These are phyloP conservation scores for Phytophthora capsici DNA, from an alignment of 352 stramenopile genomes.

Conservation along the genomic window DNA sequence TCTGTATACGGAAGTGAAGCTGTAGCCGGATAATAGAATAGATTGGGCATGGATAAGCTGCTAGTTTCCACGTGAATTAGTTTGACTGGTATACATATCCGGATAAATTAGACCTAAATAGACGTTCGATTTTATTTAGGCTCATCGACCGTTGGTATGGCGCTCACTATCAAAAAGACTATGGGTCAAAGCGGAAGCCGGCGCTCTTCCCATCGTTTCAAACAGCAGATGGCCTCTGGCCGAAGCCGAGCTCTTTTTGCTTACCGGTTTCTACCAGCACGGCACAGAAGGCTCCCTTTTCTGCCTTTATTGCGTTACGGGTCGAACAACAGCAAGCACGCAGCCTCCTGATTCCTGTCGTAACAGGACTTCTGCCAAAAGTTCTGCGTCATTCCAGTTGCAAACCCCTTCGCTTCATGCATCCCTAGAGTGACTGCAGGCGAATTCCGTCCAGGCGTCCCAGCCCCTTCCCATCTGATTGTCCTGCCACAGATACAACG, in stretches of 20 bases:
- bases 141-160: slow-evolving; percentile 5
- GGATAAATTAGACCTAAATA: too few species aligned
- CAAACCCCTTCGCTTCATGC: background rate
- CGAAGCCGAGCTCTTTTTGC: slow-evolving; percentile 1
- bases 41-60: background rate
- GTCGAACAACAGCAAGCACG: slow-evolving; percentile 10
- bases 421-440: too few species aligned
- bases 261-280: slow-evolving; percentile 10
- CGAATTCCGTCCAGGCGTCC: slow-evolving; percentile 7
- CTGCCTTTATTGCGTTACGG: slow-evolving; percentile 23
- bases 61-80: too few species aligned
- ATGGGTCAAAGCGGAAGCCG: background rate
- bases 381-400: background rate
- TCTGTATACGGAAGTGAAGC: too few species aligned
- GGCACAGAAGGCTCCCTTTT: slow-evolving; percentile 15
- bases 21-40: background rate
- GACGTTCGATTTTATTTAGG: slow-evolving; percentile 9
- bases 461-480: slow-evolving; percentile 9
- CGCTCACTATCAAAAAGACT: too few species aligned
- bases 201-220: slow-evolving; percentile 19
- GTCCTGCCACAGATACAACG: slow-evolving; percentile 6
- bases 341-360: slow-evolving; percentile 7
- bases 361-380: too few species aligned
- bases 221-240: slow-evolving; percentile 10
- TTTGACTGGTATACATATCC: too few species aligned